Evolutionary conservation across 768 basidiomycete species (phyloP).

Genomic region (Rubroboletus pulcherrimus): DNA sequence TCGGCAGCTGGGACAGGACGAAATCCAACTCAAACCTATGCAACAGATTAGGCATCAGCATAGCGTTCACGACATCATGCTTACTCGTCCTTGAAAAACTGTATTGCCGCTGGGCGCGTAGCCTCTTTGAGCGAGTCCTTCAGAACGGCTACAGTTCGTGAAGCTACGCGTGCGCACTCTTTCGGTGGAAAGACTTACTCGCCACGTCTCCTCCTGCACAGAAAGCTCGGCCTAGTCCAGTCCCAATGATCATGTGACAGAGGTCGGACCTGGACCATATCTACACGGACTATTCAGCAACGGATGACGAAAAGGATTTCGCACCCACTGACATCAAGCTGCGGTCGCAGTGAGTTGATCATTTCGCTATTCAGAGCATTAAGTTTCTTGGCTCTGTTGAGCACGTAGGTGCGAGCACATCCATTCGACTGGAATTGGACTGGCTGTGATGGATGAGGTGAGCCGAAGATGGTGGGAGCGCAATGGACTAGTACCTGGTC

Average conservation of each 20-base stretch:
- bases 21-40: conserved; percentile 79
- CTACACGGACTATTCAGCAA: conserved; percentile 35
- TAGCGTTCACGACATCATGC: conserved; percentile 30
- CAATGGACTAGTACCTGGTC: conserved; percentile 23
- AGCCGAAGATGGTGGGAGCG: neutral
- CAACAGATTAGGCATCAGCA: conserved; percentile 8
- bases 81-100: conserved; percentile 89
- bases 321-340: conserved; percentile 61
- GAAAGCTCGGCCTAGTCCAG: conserved; percentile 72
- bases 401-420: conserved; percentile 60
- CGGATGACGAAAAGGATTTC: neutral
- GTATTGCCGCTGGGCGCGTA: conserved; percentile 62
- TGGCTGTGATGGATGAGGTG: conserved; percentile 33
- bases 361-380: conserved; percentile 82
- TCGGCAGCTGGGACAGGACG: conserved; percentile 61
- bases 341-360: conserved; percentile 64
- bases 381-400: conserved; percentile 76
- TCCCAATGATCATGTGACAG: conserved; percentile 68
- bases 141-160: conserved; percentile 48
- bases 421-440: conserved; percentile 70
- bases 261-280: conserved; percentile 73
- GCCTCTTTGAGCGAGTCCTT: conserved; percentile 44
- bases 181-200: conserved; percentile 45
- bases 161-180: neutral
- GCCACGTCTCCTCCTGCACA: conserved; percentile 95